These are phyloP conservation scores for Citrus trifoliata DNA, from an alignment of 345 rosid species.

Conservation along the genomic window DNA sequence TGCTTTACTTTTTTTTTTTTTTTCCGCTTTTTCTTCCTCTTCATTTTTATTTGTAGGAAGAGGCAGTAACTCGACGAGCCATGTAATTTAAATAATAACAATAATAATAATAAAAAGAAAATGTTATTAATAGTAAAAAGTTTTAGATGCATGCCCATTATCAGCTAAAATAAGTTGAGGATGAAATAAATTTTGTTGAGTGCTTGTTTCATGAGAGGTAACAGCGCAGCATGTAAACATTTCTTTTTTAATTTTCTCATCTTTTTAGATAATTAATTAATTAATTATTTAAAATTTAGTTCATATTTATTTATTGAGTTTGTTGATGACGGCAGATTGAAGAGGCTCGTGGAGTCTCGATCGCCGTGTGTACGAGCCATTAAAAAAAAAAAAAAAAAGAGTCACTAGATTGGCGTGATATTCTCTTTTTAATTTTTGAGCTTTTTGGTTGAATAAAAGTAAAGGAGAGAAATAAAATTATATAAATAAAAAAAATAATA, in stretches of 20 bases:
- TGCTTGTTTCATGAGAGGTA: conserved; percentile 25
- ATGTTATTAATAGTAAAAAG: background rate
- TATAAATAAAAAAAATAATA: background rate
- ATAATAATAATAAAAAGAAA: background rate
- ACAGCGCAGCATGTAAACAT: conserved; percentile 25
- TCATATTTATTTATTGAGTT: background rate
- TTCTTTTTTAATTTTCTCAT: conserved; percentile 14
- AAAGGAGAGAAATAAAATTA: background rate
- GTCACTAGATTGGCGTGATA: conserved; percentile 48
- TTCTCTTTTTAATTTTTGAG: conserved; percentile 23
- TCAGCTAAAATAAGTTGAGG: background rate
- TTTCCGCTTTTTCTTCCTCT: background rate
- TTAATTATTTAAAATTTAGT: background rate
- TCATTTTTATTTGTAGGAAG: conserved; percentile 9
- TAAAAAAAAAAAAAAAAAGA: conserved; percentile 5
- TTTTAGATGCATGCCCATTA: background rate
- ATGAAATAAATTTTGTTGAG: too few species aligned
- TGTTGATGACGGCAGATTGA: conserved; percentile 41
- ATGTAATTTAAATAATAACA: conserved; percentile 16
- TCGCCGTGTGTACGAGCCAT: conserved; percentile 31
- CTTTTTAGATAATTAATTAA: conserved; percentile 25
- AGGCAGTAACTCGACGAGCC: conserved; percentile 11
- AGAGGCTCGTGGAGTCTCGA: conserved; percentile 67
- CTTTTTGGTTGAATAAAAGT: background rate
- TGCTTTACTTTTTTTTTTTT: conserved; percentile 9